Conservation (phyloP, 2,329 filamentous ascomycete genomes). For the Graphilbum fragrans region DNA sequence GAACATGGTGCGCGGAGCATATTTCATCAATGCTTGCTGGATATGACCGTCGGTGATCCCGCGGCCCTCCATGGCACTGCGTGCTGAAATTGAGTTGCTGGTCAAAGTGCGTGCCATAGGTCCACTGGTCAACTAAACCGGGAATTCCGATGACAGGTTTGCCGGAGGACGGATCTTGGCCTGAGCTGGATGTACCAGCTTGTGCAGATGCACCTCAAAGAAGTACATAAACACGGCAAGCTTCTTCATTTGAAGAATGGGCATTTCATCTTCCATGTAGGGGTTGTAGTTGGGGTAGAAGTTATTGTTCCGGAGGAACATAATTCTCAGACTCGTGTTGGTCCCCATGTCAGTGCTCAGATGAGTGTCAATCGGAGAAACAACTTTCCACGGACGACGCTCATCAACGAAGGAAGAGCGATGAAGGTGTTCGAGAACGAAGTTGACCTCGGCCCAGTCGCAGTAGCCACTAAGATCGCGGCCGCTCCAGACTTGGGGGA, state of each 20-base stretch:
- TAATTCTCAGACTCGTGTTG: slow-evolving; percentile 1
- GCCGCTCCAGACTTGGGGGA: neutral
- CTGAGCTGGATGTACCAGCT: neutral
- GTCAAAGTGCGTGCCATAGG: neutral
- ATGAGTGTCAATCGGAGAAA: neutral
- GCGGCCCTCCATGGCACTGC: neutral
- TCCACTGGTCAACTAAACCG: neutral
- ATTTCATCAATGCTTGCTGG: neutral
- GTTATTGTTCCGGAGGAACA: neutral
- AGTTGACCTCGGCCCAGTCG: neutral
- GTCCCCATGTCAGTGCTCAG: neutral
- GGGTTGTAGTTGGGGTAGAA: neutral
- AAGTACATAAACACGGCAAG: slow-evolving; percentile 1
- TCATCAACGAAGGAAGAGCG: neutral
- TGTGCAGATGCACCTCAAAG: neutral
- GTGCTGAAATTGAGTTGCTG: neutral
- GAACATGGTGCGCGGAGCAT: slow-evolving; percentile 2
- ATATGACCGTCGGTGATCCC: neutral
- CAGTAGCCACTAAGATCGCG: neutral
- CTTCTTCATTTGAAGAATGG: neutral
- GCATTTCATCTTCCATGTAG: neutral
- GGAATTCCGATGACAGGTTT: neutral
- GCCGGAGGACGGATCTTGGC: neutral
- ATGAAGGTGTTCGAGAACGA: neutral
- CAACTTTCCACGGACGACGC: neutral